Conservation (phyloP, 495 filamentous ascomycete species). For the Podospora pseudocomata region DNA sequence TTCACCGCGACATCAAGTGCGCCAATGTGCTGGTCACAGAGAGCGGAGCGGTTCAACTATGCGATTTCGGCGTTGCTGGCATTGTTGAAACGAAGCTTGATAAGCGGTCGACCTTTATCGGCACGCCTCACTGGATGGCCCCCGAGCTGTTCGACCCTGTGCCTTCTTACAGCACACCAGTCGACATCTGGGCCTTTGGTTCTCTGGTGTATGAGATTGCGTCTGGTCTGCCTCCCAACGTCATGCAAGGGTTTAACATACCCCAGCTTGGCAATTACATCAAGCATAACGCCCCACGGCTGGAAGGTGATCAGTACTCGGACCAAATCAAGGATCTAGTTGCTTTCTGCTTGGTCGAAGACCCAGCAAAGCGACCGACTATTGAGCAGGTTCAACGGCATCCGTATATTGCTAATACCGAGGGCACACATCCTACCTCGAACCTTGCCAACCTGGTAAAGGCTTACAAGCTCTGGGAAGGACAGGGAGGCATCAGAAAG, state of each 20-base stretch:
- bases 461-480: constrained; percentile 82
- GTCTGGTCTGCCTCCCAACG: constrained; percentile 75
- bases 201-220: constrained; percentile 90
- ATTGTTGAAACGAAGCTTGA: constrained; percentile 76
- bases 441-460: constrained; percentile 69
- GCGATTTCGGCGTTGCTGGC: constrained; percentile 93
- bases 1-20: constrained; percentile 95
- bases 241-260: constrained; percentile 47
- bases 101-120: constrained; percentile 89
- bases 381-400: constrained; percentile 63
- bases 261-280: constrained; percentile 58
- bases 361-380: constrained; percentile 70
- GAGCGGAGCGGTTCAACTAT: constrained; percentile 80
- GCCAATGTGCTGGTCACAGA: constrained; percentile 91
- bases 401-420: constrained; percentile 59
- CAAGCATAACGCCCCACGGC: constrained; percentile 59
- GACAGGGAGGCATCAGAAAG: constrained; percentile 72
- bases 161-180: constrained; percentile 59
- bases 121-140: constrained; percentile 96
- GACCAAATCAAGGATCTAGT: constrained; percentile 72
- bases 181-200: constrained; percentile 96
- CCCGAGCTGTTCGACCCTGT: constrained; percentile 70
- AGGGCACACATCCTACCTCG: constrained; percentile 63
- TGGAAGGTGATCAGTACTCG: constrained; percentile 75
- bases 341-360: constrained; percentile 70